A percentile compares a stretch with the other conserved stretches of the same genome.
Evolutionary conservation across 352 stramenopile genomes (phyloP).

Genomic region (Pythium aristosporum): DNA sequence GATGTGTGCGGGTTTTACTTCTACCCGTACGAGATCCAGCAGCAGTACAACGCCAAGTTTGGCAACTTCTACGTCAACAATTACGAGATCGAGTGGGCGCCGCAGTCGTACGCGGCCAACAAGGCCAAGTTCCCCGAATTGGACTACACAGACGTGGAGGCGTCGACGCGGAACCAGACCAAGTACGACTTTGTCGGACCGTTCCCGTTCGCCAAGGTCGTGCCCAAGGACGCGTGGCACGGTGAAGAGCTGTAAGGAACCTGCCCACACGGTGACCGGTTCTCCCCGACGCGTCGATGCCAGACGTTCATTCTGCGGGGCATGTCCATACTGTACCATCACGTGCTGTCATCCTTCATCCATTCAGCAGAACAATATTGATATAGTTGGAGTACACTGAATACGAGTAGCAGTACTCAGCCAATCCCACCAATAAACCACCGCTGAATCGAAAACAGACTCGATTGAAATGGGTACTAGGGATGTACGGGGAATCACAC

Average conservation of each 20-base stretch:
- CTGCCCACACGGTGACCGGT: too few species aligned
- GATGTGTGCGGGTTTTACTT: constrained; percentile 77
- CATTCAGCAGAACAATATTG: too few species aligned
- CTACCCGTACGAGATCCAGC: constrained; percentile 67
- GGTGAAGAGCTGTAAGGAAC: constrained; percentile 12
- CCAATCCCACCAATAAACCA: too few species aligned
- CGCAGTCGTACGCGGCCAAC: constrained; percentile 67
- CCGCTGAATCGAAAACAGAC: too few species aligned
- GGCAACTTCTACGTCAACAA: constrained; percentile 74
- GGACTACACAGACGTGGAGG: constrained; percentile 60
- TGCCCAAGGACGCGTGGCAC: constrained; percentile 36
- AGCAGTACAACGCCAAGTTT: constrained; percentile 55
- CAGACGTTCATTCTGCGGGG: too few species aligned
- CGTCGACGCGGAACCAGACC: constrained; percentile 66
- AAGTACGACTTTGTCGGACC: constrained; percentile 62
- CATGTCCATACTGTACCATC: too few species aligned
- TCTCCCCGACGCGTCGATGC: too few species aligned
- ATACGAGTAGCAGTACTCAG: too few species aligned
- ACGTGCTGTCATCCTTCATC: too few species aligned
- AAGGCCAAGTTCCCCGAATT: constrained; percentile 41
- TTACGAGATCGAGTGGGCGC: constrained; percentile 65
- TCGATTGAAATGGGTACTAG: too few species aligned
- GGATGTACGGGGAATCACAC: too few species aligned
- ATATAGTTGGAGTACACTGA: too few species aligned
- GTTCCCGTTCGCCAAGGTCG: constrained; percentile 65